These are phyloP conservation scores for Urostyla sp. DNA, from an alignment of 73 alveolate species.

Conservation along the genomic window DNA sequence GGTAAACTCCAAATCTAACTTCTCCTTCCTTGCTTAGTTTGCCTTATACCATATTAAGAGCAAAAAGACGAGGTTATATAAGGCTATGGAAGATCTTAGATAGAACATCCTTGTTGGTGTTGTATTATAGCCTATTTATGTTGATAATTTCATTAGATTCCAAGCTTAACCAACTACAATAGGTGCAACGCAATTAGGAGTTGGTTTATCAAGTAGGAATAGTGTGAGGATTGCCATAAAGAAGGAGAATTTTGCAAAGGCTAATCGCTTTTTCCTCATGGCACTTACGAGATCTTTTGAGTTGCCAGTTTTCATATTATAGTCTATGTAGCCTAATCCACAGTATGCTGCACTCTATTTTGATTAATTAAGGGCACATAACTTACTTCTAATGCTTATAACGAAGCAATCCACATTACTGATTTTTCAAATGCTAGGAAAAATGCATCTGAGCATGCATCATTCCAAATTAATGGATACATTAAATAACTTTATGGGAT, in stretches of 20 bases:
- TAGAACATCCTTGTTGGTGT: constrained; percentile 70
- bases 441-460: constrained; percentile 57
- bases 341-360: constrained; percentile 68
- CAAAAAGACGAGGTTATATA: constrained; percentile 57
- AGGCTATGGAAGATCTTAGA: constrained; percentile 47
- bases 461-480: constrained; percentile 63
- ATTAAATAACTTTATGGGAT: constrained; percentile 50
- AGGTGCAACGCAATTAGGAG: constrained; percentile 63
- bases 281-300: constrained; percentile 17
- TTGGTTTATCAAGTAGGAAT: constrained; percentile 44
- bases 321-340: constrained; percentile 69
- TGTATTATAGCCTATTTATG: constrained; percentile 50
- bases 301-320: constrained; percentile 8
- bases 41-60: constrained; percentile 47
- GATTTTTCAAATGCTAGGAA: constrained; percentile 47
- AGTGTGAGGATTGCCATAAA: constrained; percentile 35
- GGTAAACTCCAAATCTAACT: constrained; percentile 49
- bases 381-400: constrained; percentile 55
- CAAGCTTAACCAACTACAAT: constrained; percentile 36
- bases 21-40: constrained; percentile 64
- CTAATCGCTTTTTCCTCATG: constrained; percentile 68
- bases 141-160: constrained; percentile 55
- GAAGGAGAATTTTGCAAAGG: constrained; percentile 66
- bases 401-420: constrained; percentile 59
- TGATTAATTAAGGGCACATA: background rate